Conservation (phyloP, 139 green algal species). For the Zygnema cylindricum region DNA sequence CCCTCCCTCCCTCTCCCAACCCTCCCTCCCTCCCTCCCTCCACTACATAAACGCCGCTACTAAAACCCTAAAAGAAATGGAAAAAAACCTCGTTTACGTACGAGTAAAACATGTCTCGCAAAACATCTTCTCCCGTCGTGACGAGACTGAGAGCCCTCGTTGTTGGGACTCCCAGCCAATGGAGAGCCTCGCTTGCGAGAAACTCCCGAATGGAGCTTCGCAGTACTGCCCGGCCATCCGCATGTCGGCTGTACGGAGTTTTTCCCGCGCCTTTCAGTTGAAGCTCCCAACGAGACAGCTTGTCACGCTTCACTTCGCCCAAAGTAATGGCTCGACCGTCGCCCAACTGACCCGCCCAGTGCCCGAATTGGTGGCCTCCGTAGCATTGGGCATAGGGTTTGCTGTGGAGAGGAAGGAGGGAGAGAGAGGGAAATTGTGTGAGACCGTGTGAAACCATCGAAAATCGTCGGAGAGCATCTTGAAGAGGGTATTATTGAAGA, state of each 20-base stretch:
- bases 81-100: no score
- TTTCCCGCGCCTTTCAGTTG: constrained; percentile 95
- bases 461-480: no score
- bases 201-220: constrained; percentile 86
- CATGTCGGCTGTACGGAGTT: constrained; percentile 88
- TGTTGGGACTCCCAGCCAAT: constrained; percentile 80
- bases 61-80: neutral
- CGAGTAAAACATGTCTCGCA: constrained; percentile 86
- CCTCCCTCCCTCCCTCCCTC: neutral
- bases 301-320: constrained; percentile 56
- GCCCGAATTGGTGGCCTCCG: constrained; percentile 62
- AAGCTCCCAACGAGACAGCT: constrained; percentile 82
- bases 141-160: constrained; percentile 88
- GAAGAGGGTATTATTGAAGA: no score
- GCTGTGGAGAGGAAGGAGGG: no score
- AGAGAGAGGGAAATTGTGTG: no score
- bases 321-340: constrained; percentile 66
- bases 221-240: constrained; percentile 79
- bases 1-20: no score
- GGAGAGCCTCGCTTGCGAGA: constrained; percentile 87
- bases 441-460: no score
- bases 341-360: constrained; percentile 64
- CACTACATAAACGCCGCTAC: neutral
- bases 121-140: constrained; percentile 79
- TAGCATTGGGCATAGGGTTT: constrained; percentile 74